These are phyloP conservation scores for Albifimbria verrucaria DNA, from an alignment of 2,329 filamentous ascomycete genomes.

Conservation along the genomic window DNA sequence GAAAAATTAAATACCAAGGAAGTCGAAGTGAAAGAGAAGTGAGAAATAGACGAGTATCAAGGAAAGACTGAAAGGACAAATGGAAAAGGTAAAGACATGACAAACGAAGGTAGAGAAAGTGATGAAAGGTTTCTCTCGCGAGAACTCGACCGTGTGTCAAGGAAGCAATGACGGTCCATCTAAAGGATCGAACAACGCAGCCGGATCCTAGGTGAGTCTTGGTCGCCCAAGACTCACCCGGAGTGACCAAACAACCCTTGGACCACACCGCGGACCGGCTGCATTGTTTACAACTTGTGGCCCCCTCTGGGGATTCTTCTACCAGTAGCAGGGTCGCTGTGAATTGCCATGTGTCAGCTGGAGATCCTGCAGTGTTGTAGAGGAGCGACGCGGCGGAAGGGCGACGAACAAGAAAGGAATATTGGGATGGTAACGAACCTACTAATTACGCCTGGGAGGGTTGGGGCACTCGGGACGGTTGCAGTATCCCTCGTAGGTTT, in stretches of 20 bases:
- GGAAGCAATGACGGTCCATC: background rate
- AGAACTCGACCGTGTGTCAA: conserved; percentile 1
- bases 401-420: background rate
- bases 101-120: background rate
- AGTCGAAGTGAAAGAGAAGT: too few species aligned
- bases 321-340: background rate
- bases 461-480: conserved; percentile 26
- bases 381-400: background rate
- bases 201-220: background rate
- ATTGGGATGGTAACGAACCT: background rate
- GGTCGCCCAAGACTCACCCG: background rate
- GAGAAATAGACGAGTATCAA: too few species aligned
- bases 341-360: background rate
- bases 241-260: background rate
- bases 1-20: too few species aligned
- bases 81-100: background rate
- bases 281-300: background rate
- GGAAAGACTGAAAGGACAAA: background rate
- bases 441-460: conserved; percentile 15
- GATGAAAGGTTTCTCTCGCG: conserved; percentile 3
- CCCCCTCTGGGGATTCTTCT: background rate
- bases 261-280: background rate
- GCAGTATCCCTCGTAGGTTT: conserved; percentile 30
- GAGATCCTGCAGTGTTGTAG: too few species aligned
- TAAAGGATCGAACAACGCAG: background rate